Evolutionary conservation across 192 early-diverging fungal genomes (phyloP).

Genomic region (Coemansia sp.): DNA sequence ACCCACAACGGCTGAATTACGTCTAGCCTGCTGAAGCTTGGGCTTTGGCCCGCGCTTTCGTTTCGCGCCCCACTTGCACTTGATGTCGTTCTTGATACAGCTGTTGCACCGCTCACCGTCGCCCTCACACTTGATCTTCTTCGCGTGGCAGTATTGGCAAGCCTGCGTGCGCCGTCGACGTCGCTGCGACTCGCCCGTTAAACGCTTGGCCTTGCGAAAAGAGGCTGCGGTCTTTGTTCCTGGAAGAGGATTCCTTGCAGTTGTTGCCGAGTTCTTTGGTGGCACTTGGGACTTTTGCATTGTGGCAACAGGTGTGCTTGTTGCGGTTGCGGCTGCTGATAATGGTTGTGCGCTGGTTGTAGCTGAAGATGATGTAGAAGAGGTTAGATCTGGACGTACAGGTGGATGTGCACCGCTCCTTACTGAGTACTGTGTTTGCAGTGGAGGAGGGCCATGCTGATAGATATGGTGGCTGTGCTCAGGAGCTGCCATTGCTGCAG

Average conservation of each 20-base stretch:
- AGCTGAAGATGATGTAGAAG: not conserved
- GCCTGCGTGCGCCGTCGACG: constrained; percentile 51
- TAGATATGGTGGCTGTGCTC: not conserved
- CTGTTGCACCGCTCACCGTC: constrained; percentile 45
- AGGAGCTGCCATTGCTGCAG: not conserved
- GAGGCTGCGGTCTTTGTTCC: not conserved
- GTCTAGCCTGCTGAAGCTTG: constrained; percentile 7
- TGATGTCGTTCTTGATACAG: constrained; percentile 52
- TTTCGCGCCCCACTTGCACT: constrained; percentile 50
- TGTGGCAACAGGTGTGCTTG: too few relatives aligned
- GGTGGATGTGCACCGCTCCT: not conserved
- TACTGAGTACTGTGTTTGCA: not conserved
- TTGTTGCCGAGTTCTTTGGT: not conserved
- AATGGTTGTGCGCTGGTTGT: not conserved
- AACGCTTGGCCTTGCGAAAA: not conserved
- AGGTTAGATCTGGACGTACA: not conserved
- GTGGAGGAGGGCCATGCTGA: not conserved
- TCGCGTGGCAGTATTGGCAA: constrained; percentile 53
- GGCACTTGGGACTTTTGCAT: not conserved
- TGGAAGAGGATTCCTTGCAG: constrained; percentile 4
- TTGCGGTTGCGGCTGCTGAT: constrained; percentile 2
- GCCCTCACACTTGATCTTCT: constrained; percentile 55
- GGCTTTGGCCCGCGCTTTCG: constrained; percentile 56
- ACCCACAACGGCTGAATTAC: not conserved
- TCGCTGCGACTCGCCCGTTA: constrained; percentile 12